Conservation (phyloP, 441 rosid species). For the Eutrema salsugineum region DNA sequence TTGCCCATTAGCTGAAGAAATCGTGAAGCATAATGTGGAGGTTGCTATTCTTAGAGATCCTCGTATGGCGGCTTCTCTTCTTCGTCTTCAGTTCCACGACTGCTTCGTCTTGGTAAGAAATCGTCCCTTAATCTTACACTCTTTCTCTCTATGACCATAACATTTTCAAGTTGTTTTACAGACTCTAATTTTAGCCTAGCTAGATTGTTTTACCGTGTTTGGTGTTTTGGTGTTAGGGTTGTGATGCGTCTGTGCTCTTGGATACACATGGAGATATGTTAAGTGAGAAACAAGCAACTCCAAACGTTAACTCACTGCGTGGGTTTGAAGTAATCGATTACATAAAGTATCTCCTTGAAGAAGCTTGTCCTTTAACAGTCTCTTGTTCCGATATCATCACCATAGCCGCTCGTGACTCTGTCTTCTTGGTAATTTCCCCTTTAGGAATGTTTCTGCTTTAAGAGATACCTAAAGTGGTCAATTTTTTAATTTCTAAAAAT, state of each 20-base stretch:
- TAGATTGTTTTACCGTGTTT: neutral
- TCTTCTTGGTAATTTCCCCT: conserved; percentile 36
- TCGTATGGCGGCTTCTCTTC: conserved; percentile 78
- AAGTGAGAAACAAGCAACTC: conserved; percentile 72
- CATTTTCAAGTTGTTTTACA: neutral
- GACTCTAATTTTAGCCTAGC: neutral
- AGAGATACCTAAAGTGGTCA: neutral
- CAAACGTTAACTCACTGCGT: conserved; percentile 56
- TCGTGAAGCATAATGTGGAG: conserved; percentile 54
- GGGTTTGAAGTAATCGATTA: conserved; percentile 75
- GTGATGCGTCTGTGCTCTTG: conserved; percentile 73
- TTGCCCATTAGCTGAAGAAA: conserved; percentile 70
- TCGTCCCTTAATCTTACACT: neutral
- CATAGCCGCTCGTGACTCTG: conserved; percentile 75
- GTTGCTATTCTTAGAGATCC: conserved; percentile 65
- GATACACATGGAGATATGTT: conserved; percentile 60
- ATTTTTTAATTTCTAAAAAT: neutral
- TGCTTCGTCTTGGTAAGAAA: conserved; percentile 70
- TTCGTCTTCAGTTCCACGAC: conserved; percentile 84
- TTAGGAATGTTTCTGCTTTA: neutral
- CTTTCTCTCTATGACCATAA: neutral
- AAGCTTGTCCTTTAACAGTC: conserved; percentile 70
- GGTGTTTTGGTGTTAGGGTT: conserved; percentile 41
- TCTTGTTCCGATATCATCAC: conserved; percentile 79
- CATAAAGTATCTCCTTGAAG: conserved; percentile 66